These are phyloP conservation scores for Dactylellina parvicollis DNA, from an alignment of 2,329 filamentous ascomycete species.

Conservation along the genomic window DNA sequence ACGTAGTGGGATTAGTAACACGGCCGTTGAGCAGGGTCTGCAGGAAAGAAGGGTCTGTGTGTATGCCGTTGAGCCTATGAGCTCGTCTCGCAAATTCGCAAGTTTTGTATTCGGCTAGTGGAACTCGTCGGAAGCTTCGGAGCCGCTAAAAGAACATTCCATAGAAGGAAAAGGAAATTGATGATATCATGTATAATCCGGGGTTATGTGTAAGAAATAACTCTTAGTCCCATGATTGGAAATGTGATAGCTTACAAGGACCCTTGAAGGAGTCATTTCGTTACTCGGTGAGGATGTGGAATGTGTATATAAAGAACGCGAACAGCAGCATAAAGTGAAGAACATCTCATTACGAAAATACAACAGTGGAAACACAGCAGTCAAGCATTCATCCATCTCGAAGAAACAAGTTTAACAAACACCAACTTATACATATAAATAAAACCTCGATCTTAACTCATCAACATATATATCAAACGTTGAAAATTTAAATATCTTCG, in stretches of 20 bases:
- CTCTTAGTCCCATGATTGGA: slow-evolving; percentile 12
- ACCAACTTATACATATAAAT: too few species aligned
- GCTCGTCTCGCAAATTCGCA: too few species aligned
- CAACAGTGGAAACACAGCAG: slow-evolving; percentile 10
- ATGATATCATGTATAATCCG: slow-evolving; percentile 38
- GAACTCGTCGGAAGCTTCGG: slow-evolving; percentile 38
- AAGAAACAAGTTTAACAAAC: too few species aligned
- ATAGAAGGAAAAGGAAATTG: too few species aligned
- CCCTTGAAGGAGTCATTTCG: neutral
- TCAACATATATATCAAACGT: neutral
- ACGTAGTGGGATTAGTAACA: slow-evolving; percentile 21
- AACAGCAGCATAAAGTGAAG: neutral
- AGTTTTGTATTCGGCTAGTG: too few species aligned
- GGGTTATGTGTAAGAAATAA: slow-evolving; percentile 8
- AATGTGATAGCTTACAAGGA: neutral
- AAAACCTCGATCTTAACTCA: too few species aligned
- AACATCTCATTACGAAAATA: slow-evolving; percentile 14
- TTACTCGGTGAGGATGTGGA: neutral
- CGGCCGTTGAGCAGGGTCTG: neutral
- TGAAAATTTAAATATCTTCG: too few species aligned
- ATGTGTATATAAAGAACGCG: slow-evolving; percentile 9
- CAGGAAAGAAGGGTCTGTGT: neutral
- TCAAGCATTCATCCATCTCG: neutral
- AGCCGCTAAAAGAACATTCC: slow-evolving; percentile 3
- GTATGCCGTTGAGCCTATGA: too few species aligned